A percentile compares a stretch with the other conserved stretches of the same genome.
phyloP scores from a whole-genome alignment of 495 filamentous ascomycete species.

The Delitschia confertaspora region DNA sequence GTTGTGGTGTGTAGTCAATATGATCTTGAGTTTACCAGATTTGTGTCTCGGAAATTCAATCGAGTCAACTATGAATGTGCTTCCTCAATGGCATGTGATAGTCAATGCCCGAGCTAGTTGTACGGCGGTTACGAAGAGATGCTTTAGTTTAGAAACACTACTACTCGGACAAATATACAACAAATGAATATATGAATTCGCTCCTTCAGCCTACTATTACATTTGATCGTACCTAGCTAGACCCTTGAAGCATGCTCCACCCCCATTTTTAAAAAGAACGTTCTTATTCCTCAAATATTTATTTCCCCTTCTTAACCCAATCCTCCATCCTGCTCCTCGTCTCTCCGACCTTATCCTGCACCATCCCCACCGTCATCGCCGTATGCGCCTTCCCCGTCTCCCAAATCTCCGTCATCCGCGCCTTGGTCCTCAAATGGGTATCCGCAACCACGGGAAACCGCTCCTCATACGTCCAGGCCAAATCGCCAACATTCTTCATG shows the following conservation, averaged over 20 bases:
- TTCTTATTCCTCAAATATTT: constrained; percentile 15
- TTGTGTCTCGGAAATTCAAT: no score
- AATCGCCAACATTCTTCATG: constrained; percentile 69
- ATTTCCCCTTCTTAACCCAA: constrained; percentile 84
- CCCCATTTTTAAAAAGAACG: no score
- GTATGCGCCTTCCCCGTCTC: constrained; percentile 62
- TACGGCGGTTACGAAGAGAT: no score
- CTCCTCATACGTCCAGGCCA: constrained; percentile 86
- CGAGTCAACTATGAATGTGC: no score
- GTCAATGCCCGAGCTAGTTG: no score
- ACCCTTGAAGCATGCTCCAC: not conserved
- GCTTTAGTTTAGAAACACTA: no score
- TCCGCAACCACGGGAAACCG: constrained; percentile 69
- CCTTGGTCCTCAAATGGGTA: constrained; percentile 58
- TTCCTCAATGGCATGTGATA: no score
- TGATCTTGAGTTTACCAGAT: no score
- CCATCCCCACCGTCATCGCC: constrained; percentile 57
- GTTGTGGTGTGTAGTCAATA: no score
- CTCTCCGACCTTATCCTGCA: constrained; percentile 67
- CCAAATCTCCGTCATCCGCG: constrained; percentile 59
- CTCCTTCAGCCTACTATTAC: no score
- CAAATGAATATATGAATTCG: no score
- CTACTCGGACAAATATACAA: no score
- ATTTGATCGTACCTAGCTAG: not conserved
- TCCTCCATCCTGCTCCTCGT: constrained; percentile 68